Percentiles rank a stretch among this genome's conserved stretches.
These are phyloP conservation scores for Aspergillus awamori DNA, from an alignment of 2,329 filamentous ascomycete genomes.

Conservation along the genomic window DNA sequence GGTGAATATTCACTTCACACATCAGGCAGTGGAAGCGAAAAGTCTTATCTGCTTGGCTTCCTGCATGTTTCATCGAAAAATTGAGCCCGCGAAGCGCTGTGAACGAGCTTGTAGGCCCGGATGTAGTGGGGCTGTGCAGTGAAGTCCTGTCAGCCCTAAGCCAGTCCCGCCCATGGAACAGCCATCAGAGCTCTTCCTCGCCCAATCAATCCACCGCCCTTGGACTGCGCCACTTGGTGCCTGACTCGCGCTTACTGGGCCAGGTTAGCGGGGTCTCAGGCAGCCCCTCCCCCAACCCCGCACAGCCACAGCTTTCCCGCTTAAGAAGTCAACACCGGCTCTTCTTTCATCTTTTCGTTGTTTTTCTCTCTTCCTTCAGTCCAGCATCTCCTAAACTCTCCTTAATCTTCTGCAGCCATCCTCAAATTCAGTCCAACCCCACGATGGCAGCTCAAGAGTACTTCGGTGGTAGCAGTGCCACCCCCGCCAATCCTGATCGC, in stretches of 20 bases:
- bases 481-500: not conserved
- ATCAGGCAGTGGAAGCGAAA: no score
- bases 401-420: not conserved
- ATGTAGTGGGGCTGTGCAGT: not conserved
- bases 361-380: not conserved
- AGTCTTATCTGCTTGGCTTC: no score
- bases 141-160: not conserved
- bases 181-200: not conserved
- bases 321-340: not conserved
- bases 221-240: not conserved
- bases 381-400: not conserved
- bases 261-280: constrained; percentile 1
- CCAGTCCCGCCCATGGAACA: not conserved
- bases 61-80: not conserved
- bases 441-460: constrained; percentile 9
- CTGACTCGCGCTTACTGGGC: not conserved
- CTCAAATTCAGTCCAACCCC: not conserved
- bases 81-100: not conserved
- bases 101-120: not conserved
- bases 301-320: not conserved
- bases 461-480: not conserved
- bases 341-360: not conserved
- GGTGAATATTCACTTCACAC: no score
- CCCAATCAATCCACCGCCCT: not conserved
- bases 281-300: not conserved